Percentiles rank a stretch among this genome's conserved stretches.
Conservation (phyloP, 2,329 filamentous ascomycete genomes). For the Fusarium succisae region DNA sequence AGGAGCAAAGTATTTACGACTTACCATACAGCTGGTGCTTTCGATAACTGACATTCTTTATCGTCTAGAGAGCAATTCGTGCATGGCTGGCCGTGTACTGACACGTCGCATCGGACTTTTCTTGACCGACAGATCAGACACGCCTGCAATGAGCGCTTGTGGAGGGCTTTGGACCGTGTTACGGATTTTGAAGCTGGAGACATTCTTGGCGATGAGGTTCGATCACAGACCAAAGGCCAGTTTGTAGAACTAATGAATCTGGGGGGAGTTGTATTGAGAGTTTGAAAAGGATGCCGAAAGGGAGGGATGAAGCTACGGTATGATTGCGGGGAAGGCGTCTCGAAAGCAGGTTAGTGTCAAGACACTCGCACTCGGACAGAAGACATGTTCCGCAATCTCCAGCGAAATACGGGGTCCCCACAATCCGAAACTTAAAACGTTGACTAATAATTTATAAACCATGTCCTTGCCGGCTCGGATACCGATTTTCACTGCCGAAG, state of each 20-base stretch:
- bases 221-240: rapidly evolving
- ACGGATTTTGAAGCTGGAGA: neutral
- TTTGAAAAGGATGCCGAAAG: neutral
- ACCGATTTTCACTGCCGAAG: neutral
- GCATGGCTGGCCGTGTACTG: neutral
- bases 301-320: neutral
- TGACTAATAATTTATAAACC: neutral
- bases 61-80: neutral
- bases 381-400: neutral
- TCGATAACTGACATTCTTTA: neutral
- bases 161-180: neutral
- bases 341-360: neutral
- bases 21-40: neutral
- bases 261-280: too few species aligned
- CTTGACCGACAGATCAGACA: neutral
- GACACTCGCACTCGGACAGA: neutral
- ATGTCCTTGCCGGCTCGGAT: neutral
- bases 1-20: rapidly evolving
- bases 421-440: neutral
- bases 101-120: conserved; percentile 2
- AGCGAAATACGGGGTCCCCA: neutral
- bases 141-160: neutral
- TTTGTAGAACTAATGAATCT: too few species aligned
- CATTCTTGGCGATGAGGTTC: neutral
- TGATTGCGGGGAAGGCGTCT: neutral